A percentile compares a stretch with the other conserved stretches of the same genome.
These are phyloP conservation scores for Saccharomycopsis olivae DNA, from an alignment of 805 yeast species.

Conservation along the genomic window DNA sequence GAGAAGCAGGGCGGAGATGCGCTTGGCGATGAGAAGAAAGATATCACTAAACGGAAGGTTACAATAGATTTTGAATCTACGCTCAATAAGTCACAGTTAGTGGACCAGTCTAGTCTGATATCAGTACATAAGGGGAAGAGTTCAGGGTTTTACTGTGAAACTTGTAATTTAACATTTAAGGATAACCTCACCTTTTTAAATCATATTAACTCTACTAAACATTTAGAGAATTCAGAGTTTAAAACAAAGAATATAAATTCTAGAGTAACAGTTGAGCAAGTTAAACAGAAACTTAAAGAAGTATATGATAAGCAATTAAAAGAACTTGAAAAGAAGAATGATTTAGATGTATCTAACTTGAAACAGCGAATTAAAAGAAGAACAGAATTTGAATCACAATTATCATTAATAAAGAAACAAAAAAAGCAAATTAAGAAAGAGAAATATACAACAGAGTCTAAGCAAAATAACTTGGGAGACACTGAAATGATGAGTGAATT, in stretches of 20 bases:
- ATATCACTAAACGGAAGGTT: conserved; percentile 19
- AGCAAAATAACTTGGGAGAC: too few relatives aligned
- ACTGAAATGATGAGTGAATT: too few relatives aligned
- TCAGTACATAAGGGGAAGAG: conserved; percentile 39
- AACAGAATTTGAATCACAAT: conserved; percentile 8
- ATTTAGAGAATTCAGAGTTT: conserved; percentile 32
- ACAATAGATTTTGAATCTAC: conserved; percentile 22
- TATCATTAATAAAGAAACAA: neutral
- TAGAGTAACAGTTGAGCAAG: conserved; percentile 15
- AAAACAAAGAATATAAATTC: conserved; percentile 2
- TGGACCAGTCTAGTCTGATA: conserved; percentile 22
- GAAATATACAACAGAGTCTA: neutral
- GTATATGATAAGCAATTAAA: conserved; percentile 6
- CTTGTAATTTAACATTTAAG: conserved; percentile 70
- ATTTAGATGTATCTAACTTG: conserved; percentile 11
- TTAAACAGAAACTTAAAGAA: conserved; percentile 7
- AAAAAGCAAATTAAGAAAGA: conserved; percentile 1
- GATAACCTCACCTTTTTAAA: conserved; percentile 73
- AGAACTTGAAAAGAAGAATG: conserved; percentile 10
- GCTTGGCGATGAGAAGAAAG: conserved; percentile 20
- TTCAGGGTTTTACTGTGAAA: conserved; percentile 78
- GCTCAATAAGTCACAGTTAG: conserved; percentile 27
- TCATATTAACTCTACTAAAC: conserved; percentile 73
- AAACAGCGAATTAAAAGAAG: conserved; percentile 13
- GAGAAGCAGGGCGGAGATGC: neutral